A percentile compares a stretch with the other conserved stretches of the same genome.
phyloP scores from a whole-genome alignment of 2,329 filamentous ascomycete species.

The Ophiostoma sp. region DNA sequence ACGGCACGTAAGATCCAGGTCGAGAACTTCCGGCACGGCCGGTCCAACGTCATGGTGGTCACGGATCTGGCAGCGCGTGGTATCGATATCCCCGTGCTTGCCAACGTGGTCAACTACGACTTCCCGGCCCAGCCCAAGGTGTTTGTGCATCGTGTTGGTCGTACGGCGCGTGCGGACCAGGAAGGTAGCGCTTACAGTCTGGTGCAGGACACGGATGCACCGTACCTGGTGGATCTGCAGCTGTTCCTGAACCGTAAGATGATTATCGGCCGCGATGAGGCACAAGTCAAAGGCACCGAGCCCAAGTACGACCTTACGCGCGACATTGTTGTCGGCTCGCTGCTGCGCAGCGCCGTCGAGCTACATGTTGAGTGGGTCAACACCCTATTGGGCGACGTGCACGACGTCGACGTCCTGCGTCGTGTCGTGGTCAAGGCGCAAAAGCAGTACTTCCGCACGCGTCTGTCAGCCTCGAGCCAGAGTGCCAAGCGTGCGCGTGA shows the following conservation, averaged over 20 bases:
- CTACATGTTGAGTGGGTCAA: conserved; percentile 74
- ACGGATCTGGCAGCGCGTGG: conserved; percentile 95
- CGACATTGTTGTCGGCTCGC: conserved; percentile 74
- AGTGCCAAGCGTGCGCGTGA: conserved; percentile 84
- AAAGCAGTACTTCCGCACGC: conserved; percentile 82
- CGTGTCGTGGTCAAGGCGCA: conserved; percentile 80
- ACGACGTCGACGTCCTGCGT: conserved; percentile 66
- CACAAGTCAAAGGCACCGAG: conserved; percentile 37
- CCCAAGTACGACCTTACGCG: conserved; percentile 66
- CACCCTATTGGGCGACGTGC: conserved; percentile 68
- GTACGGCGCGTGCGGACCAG: conserved; percentile 88
- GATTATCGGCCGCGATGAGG: conserved; percentile 63
- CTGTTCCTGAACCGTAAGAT: conserved; percentile 85
- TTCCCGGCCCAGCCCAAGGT: conserved; percentile 96
- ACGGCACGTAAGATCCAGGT: conserved; percentile 89
- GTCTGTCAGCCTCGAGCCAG: conserved; percentile 82
- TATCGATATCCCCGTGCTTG: conserved; percentile 93
- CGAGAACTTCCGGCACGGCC: conserved; percentile 77
- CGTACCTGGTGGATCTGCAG: conserved; percentile 89
- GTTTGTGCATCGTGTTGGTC: conserved; percentile 91
- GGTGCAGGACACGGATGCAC: conserved; percentile 78
- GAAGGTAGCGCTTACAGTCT: conserved; percentile 94
- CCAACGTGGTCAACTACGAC: conserved; percentile 98
- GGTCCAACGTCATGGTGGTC: conserved; percentile 86
- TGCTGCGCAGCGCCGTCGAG: conserved; percentile 69